These are phyloP conservation scores for Sedum album DNA, from an alignment of 164 flowering plant genomes.

Conservation along the genomic window DNA sequence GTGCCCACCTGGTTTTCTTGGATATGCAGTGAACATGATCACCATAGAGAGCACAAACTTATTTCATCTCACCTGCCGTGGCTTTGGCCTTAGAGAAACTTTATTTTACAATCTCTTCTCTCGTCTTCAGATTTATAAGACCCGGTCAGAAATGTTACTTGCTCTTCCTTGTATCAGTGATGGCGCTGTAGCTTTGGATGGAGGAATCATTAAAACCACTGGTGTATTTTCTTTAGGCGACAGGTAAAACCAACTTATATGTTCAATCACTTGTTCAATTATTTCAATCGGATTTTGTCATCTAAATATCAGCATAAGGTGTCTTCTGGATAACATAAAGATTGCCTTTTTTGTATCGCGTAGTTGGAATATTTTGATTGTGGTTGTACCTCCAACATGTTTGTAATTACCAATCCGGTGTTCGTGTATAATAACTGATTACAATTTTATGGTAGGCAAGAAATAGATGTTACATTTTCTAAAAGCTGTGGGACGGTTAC, in stretches of 20 bases:
- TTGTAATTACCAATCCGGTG: background rate
- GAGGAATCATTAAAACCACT: constrained; percentile 55
- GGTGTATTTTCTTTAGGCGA: constrained; percentile 55
- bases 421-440: background rate
- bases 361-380: background rate
- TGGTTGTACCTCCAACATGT: background rate
- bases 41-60: constrained; percentile 37
- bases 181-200: constrained; percentile 91
- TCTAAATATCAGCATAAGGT: background rate
- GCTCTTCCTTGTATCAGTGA: constrained; percentile 67
- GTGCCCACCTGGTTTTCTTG: constrained; percentile 75
- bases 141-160: constrained; percentile 57
- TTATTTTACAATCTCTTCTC: constrained; percentile 71
- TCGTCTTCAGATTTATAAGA: constrained; percentile 66
- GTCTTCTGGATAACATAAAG: background rate
- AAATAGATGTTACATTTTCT: constrained; percentile 55
- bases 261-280: background rate
- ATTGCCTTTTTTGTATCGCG: background rate
- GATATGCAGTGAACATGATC: constrained; percentile 91
- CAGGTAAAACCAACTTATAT: constrained; percentile 32
- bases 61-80: constrained; percentile 33
- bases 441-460: constrained; percentile 33
- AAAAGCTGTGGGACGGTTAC: constrained; percentile 16
- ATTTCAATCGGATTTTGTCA: background rate
- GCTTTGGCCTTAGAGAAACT: constrained; percentile 81